Evolutionary conservation across 139 green algal genomes (phyloP).

Genomic region (Auxenochlorella protothecoides): DNA sequence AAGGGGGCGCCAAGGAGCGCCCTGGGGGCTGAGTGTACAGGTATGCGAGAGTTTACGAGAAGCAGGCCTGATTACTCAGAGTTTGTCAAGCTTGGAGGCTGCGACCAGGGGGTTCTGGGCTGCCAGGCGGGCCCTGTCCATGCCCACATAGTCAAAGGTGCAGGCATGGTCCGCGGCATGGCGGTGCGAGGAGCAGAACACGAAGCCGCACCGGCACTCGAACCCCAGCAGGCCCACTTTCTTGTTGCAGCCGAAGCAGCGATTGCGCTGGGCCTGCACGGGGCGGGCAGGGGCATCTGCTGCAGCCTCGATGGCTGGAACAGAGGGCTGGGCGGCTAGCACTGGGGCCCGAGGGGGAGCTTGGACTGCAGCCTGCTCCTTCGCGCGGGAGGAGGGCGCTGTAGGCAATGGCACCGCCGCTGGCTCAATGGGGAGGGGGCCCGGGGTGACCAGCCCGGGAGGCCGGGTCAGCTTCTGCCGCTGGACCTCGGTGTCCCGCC

Average conservation of each 20-base stretch:
- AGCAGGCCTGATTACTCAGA: slow-evolving; percentile 6
- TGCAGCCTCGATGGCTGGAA: too few relatives aligned
- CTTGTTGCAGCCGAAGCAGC: slow-evolving; percentile 33
- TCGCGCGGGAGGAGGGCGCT: too few relatives aligned
- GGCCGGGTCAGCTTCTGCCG: too few relatives aligned
- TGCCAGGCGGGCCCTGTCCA: slow-evolving; percentile 19
- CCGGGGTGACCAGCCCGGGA: too few relatives aligned
- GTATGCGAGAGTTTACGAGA: too few relatives aligned
- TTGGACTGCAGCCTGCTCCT: too few relatives aligned
- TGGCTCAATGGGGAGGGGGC: too few relatives aligned
- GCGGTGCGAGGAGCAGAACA: slow-evolving; percentile 30
- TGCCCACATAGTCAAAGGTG: slow-evolving; percentile 19
- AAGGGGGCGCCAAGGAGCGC: too few relatives aligned
- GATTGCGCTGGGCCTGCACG: slow-evolving; percentile 17
- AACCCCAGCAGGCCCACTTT: slow-evolving; percentile 35
- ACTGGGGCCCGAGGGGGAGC: too few relatives aligned
- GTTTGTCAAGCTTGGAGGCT: slow-evolving; percentile 27
- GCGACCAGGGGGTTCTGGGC: slow-evolving; percentile 20
- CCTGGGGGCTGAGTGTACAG: too few relatives aligned
- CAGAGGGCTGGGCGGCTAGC: too few relatives aligned
- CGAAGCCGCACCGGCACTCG: slow-evolving; percentile 33
- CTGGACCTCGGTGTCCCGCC: not conserved
- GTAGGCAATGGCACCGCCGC: too few relatives aligned
- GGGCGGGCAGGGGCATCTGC: not conserved
- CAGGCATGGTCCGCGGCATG: slow-evolving; percentile 25